Percentiles rank a stretch among this genome's conserved stretches.
phyloP scores from a whole-genome alignment of 208 protist genomes.

The Crithidia sp. region DNA sequence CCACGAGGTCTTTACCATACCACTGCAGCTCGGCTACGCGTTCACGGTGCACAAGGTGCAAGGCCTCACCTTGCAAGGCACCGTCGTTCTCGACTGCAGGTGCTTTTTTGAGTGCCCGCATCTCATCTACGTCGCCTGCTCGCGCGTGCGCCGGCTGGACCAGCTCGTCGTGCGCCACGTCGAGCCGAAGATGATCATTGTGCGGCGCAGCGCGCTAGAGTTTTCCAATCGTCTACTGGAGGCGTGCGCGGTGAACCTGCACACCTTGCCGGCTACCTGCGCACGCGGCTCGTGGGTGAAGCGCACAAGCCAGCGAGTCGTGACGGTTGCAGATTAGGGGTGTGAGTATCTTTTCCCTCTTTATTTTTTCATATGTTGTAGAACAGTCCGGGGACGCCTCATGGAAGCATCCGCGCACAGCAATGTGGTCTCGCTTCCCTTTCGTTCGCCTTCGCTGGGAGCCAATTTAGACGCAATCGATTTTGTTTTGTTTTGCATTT shows the following conservation, averaged over 20 bases:
- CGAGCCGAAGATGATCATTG: slow-evolving; percentile 78
- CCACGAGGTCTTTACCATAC: slow-evolving; percentile 77
- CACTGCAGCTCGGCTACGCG: slow-evolving; percentile 88
- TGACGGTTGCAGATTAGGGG: slow-evolving; percentile 13
- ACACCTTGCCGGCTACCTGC: slow-evolving; percentile 7
- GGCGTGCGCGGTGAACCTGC: slow-evolving; percentile 27
- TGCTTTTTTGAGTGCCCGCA: slow-evolving; percentile 91
- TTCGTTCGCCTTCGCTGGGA: not conserved
- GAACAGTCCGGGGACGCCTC: no score
- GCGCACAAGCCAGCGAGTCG: slow-evolving; percentile 24
- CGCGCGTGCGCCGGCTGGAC: slow-evolving; percentile 76
- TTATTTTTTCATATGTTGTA: not conserved
- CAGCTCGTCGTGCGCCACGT: slow-evolving; percentile 86
- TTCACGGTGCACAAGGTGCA: slow-evolving; percentile 95
- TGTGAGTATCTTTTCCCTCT: not conserved
- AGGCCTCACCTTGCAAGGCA: slow-evolving; percentile 83
- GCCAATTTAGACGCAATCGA: no score
- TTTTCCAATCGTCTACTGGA: slow-evolving; percentile 60
- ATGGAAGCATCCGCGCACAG: not conserved
- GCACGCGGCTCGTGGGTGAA: slow-evolving; percentile 39
- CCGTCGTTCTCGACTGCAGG: slow-evolving; percentile 86
- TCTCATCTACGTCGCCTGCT: slow-evolving; percentile 91
- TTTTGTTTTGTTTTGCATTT: no score
- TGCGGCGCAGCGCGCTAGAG: slow-evolving; percentile 69
- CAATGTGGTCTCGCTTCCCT: not conserved